Percentiles rank a stretch among this genome's conserved stretches.
phyloP scores from a whole-genome alignment of 352 stramenopile genomes.

The Phytophthora tubulina region DNA sequence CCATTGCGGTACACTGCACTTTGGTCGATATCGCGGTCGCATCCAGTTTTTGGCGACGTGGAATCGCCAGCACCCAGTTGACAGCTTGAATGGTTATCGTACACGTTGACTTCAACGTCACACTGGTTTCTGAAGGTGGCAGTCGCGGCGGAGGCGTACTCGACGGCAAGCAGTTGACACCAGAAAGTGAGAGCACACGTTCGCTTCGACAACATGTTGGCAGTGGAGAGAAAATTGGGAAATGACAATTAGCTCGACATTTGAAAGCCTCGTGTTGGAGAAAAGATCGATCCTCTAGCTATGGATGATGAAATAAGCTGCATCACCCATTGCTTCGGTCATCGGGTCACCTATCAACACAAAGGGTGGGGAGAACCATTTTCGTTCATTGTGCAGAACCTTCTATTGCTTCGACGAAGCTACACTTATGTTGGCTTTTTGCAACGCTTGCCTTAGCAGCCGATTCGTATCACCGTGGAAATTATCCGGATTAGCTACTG shows the following conservation, averaged over 20 bases:
- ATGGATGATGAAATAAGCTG: not conserved
- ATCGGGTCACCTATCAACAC: not conserved
- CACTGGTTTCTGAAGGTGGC: conserved; percentile 41
- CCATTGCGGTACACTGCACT: conserved; percentile 37
- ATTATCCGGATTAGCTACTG: conserved; percentile 17
- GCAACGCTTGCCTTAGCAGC: conserved; percentile 59
- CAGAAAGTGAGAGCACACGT: conserved; percentile 15
- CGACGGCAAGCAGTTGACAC: conserved; percentile 4
- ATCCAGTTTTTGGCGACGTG: conserved; percentile 4
- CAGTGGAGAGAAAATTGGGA: conserved; percentile 2
- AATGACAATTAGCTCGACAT: not conserved
- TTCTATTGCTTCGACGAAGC: conserved; percentile 28
- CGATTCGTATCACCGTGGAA: conserved; percentile 57
- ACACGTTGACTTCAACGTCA: conserved; percentile 27
- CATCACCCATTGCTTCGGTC: not conserved
- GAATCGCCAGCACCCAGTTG: conserved; percentile 7
- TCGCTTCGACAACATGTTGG: conserved; percentile 17
- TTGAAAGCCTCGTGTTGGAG: not conserved
- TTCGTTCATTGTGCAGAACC: not conserved
- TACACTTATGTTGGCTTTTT: conserved; percentile 61
- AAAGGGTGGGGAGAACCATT: not conserved
- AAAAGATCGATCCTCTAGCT: not conserved
- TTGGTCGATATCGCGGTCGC: conserved; percentile 18
- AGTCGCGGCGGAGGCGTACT: not conserved
- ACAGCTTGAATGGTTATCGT: conserved; percentile 23